A percentile compares a stretch with the other conserved stretches of the same genome.
phyloP scores from a whole-genome alignment of 768 basidiomycete species.

The Lactarius vividus region DNA sequence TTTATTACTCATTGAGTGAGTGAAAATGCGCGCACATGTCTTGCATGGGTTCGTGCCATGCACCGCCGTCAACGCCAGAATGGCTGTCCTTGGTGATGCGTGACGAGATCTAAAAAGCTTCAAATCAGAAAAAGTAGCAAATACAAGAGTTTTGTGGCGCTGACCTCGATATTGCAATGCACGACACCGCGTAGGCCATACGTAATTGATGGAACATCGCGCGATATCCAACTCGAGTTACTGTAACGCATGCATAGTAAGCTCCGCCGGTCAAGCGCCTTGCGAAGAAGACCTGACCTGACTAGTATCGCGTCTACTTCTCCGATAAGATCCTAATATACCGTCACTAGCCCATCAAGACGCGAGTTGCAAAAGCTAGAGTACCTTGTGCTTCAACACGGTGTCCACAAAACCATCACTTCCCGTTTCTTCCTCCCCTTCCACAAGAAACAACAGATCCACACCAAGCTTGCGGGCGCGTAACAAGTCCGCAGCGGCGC shows the following conservation, averaged over 20 bases:
- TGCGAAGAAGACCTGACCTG: conserved; percentile 46
- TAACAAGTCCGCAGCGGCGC: conserved; percentile 81
- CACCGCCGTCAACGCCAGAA: conserved; percentile 93
- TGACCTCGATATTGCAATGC: conserved; percentile 75
- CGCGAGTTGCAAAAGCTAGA: not conserved
- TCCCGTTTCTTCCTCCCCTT: conserved; percentile 97
- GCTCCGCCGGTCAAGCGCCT: not conserved
- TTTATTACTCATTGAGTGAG: not conserved
- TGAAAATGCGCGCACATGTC: conserved; percentile 63
- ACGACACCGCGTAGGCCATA: conserved; percentile 94
- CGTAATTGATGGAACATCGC: conserved; percentile 88
- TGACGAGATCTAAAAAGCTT: conserved; percentile 55
- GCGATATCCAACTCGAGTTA: conserved; percentile 97
- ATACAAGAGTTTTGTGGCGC: not conserved
- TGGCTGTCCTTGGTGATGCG: conserved; percentile 73
- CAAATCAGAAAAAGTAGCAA: not conserved
- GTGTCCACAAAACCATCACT: conserved; percentile 82
- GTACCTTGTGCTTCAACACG: conserved; percentile 71
- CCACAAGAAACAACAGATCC: conserved; percentile 87
- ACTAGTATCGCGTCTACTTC: conserved; percentile 86
- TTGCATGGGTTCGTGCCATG: conserved; percentile 82
- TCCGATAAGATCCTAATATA: conserved; percentile 71
- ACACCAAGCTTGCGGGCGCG: conserved; percentile 69
- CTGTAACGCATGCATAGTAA: conserved; percentile 36
- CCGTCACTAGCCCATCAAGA: not conserved